Evolutionary conservation across 169 alveolate species (phyloP), one percentile per base, ranked within the genome.

Genomic region (Plasmodium ovale): DNA sequence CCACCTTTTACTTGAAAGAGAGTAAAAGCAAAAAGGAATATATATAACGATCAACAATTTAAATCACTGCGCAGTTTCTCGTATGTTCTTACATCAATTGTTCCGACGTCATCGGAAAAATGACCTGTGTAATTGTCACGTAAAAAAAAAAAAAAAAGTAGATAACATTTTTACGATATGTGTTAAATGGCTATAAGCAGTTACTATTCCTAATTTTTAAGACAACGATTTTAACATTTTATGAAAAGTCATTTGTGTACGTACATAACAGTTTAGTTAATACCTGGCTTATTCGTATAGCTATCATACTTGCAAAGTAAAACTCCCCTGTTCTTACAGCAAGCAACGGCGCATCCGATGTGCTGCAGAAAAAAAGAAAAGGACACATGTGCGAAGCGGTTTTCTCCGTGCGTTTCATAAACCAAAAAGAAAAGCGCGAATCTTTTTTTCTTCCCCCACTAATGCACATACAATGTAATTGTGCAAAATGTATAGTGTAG

Each of bases 291-390:
- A 27, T 79, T 79, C 19, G 82, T 29, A 31, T 64, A 0, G n/a
- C 25, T 62, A 31, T 79, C 89, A 79, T 79, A 79, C 49, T 79
- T 79, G 44, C 89, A 79, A 27, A 64, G 60, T 44, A 79, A 51
- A 21, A 79, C 35, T 10, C 77, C 89, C n/a, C 16, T 47, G 23
- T 60, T 62, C 16, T 69, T 37, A 31, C 89, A 79, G 44, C 89
- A 79, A 54, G 89, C 74, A 19, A 58, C 64, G 6, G 89, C 58
- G 33, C 89, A 79, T 0, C 89, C 89, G 21, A 79, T 62, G 16
- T 64, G 37, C 89, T 79, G 29, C 19, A 47, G 39, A 51, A 19
- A 7, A 16, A 59, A 59, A 59, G 44, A 54, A 69, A 69, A 19
- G n/a, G 65, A 53, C 56, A 62, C 37, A 42, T 72, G 51, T 25